phyloP scores from a whole-genome alignment of 345 rosid species.

The Brassica nigra region DNA sequence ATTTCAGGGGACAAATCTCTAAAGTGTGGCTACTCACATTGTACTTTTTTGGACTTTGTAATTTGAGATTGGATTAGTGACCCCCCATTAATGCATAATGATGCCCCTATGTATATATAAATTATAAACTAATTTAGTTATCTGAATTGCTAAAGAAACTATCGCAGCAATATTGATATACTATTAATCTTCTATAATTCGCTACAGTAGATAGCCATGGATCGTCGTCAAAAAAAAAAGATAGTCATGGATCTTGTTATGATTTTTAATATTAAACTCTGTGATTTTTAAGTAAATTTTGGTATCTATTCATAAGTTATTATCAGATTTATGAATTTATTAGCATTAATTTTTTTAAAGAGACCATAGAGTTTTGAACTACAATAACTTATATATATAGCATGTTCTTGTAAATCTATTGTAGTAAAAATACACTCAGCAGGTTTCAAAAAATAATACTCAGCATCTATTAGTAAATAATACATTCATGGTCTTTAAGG shows the following conservation, averaged over 20 bases:
- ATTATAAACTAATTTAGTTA: neutral
- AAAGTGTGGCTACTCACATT: slow-evolving; percentile 20
- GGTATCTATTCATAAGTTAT: neutral
- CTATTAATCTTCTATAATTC: neutral
- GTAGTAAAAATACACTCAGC: neutral
- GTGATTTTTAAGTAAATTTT: neutral
- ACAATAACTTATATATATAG: too few relatives aligned
- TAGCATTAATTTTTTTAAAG: neutral
- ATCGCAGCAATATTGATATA: neutral
- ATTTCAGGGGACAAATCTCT: neutral
- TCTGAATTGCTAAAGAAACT: neutral
- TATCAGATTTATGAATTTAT: neutral
- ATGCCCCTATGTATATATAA: neutral
- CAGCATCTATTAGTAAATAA: too few relatives aligned
- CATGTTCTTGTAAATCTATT: neutral
- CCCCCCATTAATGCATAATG: neutral
- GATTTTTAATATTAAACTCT: neutral
- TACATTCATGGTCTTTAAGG: too few relatives aligned
- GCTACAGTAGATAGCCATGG: neutral
- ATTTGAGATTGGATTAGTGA: neutral
- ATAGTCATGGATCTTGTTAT: neutral
- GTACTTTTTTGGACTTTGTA: neutral
- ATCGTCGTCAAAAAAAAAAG: neutral
- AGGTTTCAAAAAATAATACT: neutral
- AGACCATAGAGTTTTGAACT: neutral